Base-by-base conservation (phyloP, 495 filamentous ascomycete species). In the Neurospora discreta region DNA sequence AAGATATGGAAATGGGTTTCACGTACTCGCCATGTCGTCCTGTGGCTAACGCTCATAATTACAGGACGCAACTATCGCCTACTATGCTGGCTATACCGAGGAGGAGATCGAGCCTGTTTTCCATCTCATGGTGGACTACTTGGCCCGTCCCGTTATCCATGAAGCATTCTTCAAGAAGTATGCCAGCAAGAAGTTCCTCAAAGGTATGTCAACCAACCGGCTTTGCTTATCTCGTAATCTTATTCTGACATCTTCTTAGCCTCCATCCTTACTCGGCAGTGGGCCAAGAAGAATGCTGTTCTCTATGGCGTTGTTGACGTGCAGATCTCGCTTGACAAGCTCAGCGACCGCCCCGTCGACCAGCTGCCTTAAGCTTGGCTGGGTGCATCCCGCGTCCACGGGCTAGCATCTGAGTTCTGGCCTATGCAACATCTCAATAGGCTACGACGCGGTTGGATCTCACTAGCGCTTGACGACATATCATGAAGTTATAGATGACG, bases 101-200 rank as follows among this genome's bases (percentile, higher is more conserved):
- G 89, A 92, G 39, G 92, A 98, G 79, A 93, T 99, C 73, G 87
- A 93, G 76, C 95, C 96, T 7, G 93, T 98, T 68, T 93, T 97
- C 81, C 87, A 89, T 75, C 84, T 98, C 68, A 98, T 99, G 95
- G 87, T 99, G 71, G 93, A 98, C 78, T 98, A 98, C 78, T 89
- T 98, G 41, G 90, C 89, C 71, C 88, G 90, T 10, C 95, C 96
- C 39, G 93, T 97, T 60, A 86, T 87, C 44, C 95, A 98, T 76
- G 93, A 98, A 81, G 95, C 96, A 20, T 98, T 99, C 87, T 98
- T 97, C 87, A 95, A 95, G 87, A 99, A 99, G 80, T 99, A 99
- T 78, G 95, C 96, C 18, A 95, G 93, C 87, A 98, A 98, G 85
- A 97, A 95, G 82, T 99, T 97, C 82, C 81, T 98, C 77, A 98